phyloP scores from a whole-genome alignment of 108 stramenopile species.

The Stephanodiscus minutulus region DNA sequence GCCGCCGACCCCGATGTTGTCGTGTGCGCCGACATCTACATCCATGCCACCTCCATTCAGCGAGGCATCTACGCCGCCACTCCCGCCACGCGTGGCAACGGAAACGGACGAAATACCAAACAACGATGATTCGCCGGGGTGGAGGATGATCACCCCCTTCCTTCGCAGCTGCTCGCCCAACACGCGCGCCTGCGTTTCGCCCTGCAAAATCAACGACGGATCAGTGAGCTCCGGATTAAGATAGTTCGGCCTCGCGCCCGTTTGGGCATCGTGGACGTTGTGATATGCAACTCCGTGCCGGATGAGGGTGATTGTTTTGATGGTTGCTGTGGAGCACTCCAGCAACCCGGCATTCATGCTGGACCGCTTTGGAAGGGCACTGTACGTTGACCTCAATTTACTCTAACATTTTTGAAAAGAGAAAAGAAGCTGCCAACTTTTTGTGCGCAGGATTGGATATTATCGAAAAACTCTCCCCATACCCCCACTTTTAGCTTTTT shows the following conservation, averaged over 20 bases:
- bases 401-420: too few species aligned
- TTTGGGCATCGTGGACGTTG: constrained; percentile 57
- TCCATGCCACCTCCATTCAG: background rate
- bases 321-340: background rate
- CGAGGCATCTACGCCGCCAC: background rate
- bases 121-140: constrained; percentile 21
- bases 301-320: constrained; percentile 66
- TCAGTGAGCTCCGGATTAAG: constrained; percentile 58
- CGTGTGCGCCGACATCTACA: background rate
- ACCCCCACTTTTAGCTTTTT: too few species aligned
- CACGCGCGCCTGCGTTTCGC: constrained; percentile 58
- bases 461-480: too few species aligned
- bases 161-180: constrained; percentile 38
- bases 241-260: constrained; percentile 48
- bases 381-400: too few species aligned
- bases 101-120: constrained; percentile 14
- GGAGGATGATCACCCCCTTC: constrained; percentile 22
- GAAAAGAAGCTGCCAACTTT: too few species aligned
- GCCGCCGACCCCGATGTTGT: too few species aligned
- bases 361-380: too few species aligned
- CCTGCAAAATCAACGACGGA: constrained; percentile 62
- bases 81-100: background rate
- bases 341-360: background rate
- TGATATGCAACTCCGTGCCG: constrained; percentile 77
- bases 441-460: too few species aligned